phyloP scores from a whole-genome alignment of 2,329 filamentous ascomycete genomes.

The Calycina herbarum region DNA sequence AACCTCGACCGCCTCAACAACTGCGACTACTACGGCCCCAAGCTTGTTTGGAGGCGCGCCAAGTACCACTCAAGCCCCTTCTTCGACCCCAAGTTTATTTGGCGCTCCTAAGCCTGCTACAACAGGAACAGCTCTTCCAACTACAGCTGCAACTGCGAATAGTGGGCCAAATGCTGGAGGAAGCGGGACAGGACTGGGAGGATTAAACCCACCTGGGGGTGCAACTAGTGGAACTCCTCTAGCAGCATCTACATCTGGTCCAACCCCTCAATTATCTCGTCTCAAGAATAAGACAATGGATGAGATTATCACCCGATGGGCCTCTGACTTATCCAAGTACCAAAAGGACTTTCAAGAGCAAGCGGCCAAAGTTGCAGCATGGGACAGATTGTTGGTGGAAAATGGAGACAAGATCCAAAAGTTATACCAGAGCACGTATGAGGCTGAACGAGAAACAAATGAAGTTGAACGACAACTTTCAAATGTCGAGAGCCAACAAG shows the following conservation, averaged over 20 bases:
- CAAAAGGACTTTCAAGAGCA: constrained; percentile 95
- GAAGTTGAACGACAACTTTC: constrained; percentile 92
- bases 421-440: constrained; percentile 86
- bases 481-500: constrained; percentile 87
- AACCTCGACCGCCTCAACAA: constrained; percentile 14
- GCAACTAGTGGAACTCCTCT: constrained; percentile 41
- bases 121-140: constrained; percentile 13
- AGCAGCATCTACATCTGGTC: constrained; percentile 75
- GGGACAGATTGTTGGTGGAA: constrained; percentile 90
- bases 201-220: constrained; percentile 11
- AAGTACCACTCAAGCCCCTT: constrained; percentile 5
- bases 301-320: constrained; percentile 96
- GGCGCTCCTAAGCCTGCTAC: constrained; percentile 8
- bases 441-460: constrained; percentile 87
- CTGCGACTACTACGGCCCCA: constrained; percentile 13
- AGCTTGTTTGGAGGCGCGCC: constrained; percentile 6
- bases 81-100: constrained; percentile 16
- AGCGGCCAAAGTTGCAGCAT: constrained; percentile 77
- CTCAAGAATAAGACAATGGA: constrained; percentile 99
- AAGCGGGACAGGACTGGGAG: constrained; percentile 7
- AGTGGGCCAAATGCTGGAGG: constrained; percentile 16
- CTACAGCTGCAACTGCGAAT: constrained; percentile 19
- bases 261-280: constrained; percentile 80
- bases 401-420: constrained; percentile 95
- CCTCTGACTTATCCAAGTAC: constrained; percentile 90